Evolutionary conservation across 257 asterid species (phyloP).

Genomic region (Plectranthus barbatus): DNA sequence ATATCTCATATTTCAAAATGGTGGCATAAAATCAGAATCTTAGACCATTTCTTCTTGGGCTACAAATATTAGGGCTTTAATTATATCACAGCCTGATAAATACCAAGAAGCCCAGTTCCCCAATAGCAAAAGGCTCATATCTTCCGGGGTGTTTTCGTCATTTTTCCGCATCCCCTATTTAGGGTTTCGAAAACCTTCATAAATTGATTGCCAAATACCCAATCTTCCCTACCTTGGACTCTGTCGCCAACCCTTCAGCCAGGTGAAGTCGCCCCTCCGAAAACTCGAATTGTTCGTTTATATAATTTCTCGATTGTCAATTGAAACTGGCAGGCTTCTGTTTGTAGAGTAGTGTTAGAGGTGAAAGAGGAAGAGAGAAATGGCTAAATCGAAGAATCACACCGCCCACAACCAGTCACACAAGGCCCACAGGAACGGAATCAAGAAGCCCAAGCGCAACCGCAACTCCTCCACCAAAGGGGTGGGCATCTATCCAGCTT

Average conservation of each 20-base stretch:
- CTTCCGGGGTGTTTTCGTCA: neutral
- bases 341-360: neutral
- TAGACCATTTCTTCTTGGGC: too few species aligned
- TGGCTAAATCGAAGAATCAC: constrained; percentile 96
- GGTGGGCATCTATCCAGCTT: constrained; percentile 32
- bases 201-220: constrained; percentile 16
- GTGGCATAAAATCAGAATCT: too few species aligned
- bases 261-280: constrained; percentile 4
- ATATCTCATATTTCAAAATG: too few species aligned
- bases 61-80: too few species aligned
- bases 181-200: constrained; percentile 23
- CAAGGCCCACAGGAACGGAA: constrained; percentile 90
- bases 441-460: constrained; percentile 76
- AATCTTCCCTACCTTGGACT: neutral
- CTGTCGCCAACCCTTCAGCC: constrained; percentile 5
- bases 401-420: constrained; percentile 84
- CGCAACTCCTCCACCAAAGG: constrained; percentile 83
- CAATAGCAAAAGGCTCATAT: neutral
- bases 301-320: neutral
- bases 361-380: constrained; percentile 18
- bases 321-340: neutral
- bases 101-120: too few species aligned
- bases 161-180: neutral
- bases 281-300: neutral
- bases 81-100: too few species aligned